Evolutionary conservation across 129 eudicot species (phyloP).

Genomic region (Mikania micrantha): DNA sequence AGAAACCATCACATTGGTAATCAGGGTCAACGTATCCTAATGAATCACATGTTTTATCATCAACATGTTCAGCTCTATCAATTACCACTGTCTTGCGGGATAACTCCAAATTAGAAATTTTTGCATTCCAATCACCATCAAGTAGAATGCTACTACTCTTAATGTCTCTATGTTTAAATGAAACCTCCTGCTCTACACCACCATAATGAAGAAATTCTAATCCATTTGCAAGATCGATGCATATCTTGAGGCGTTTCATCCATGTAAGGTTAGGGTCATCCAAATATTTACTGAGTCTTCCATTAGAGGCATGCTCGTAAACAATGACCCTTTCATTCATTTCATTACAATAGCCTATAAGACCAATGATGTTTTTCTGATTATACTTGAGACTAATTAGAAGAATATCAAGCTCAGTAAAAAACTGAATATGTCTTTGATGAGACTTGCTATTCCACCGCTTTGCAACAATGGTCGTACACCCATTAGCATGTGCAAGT

Average conservation of each 20-base stretch:
- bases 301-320: too few relatives aligned
- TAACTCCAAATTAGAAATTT: conserved; percentile 6
- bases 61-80: not conserved
- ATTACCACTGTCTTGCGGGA: not conserved
- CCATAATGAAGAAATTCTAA: not conserved
- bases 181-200: not conserved
- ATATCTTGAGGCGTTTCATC: too few relatives aligned
- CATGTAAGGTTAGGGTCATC: too few relatives aligned
- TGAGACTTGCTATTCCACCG: too few relatives aligned
- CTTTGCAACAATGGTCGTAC: not conserved
- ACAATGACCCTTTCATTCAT: too few relatives aligned
- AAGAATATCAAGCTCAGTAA: too few relatives aligned
- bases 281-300: too few relatives aligned
- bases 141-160: conserved; percentile 7
- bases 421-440: too few relatives aligned
- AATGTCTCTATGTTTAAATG: not conserved
- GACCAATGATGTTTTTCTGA: too few relatives aligned
- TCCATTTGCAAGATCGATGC: too few relatives aligned
- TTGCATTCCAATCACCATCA: conserved; percentile 1
- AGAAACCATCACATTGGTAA: not conserved
- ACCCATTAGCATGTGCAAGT: not conserved
- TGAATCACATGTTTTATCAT: not conserved
- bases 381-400: too few relatives aligned
- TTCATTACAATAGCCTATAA: too few relatives aligned
- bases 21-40: not conserved